Conservation (phyloP, 106 monocot species). For the Apostasia ramifera region DNA sequence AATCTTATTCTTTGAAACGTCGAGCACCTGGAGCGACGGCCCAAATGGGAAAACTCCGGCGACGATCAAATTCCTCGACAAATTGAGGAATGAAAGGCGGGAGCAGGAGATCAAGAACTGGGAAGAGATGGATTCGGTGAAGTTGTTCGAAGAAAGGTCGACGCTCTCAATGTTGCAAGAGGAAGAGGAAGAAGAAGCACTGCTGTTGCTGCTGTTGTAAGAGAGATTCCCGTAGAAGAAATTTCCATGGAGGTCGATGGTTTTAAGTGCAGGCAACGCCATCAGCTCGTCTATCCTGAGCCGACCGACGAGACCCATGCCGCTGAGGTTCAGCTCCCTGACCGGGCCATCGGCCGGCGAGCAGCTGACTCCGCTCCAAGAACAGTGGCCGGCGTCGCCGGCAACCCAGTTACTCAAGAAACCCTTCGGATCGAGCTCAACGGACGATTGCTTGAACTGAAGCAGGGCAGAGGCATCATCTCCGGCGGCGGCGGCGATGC, state of each 20-base stretch:
- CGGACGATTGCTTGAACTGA: constrained; percentile 37
- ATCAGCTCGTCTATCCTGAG: constrained; percentile 26
- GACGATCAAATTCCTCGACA: constrained; percentile 53
- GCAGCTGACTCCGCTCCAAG: constrained; percentile 38
- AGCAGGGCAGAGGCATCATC: constrained; percentile 24
- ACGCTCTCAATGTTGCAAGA: constrained; percentile 39
- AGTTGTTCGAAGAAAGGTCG: constrained; percentile 64
- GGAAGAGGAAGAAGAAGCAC: constrained; percentile 6
- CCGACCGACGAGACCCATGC: constrained; percentile 24
- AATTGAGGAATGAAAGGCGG: constrained; percentile 29
- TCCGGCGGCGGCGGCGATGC: constrained; percentile 7
- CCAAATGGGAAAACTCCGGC: constrained; percentile 47
- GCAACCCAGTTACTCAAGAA: constrained; percentile 26
- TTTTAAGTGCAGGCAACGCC: constrained; percentile 16
- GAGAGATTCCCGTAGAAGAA: constrained; percentile 52
- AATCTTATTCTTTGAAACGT: constrained; percentile 58
- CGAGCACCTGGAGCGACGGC: constrained; percentile 40
- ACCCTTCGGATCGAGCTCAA: constrained; percentile 22
- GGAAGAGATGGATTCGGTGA: constrained; percentile 23
- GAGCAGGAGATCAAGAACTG: constrained; percentile 37
- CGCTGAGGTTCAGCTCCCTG: constrained; percentile 19
- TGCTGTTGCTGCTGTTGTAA: constrained; percentile 22
- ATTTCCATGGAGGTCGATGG: constrained; percentile 35
- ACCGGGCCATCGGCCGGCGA: constrained; percentile 22
- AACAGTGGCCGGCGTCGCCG: constrained; percentile 17